Conservation (phyloP, 2,329 filamentous ascomycete species). For the Delphinella strobiligena region DNA sequence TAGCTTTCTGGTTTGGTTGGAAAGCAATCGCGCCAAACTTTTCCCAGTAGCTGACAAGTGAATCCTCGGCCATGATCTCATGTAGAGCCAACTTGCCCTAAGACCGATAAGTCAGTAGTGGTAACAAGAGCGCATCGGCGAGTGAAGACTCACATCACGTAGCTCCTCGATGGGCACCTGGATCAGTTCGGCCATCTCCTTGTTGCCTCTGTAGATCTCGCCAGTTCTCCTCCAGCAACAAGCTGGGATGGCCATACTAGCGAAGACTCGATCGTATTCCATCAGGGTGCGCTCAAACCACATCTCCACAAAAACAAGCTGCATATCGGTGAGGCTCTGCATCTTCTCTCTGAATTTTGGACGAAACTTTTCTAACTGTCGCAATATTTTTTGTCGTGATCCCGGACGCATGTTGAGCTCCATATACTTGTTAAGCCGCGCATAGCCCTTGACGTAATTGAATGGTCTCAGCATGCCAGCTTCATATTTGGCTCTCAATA, state of each 20-base stretch:
- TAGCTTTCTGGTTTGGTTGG: slow-evolving; percentile 83
- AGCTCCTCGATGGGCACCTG: slow-evolving; percentile 82
- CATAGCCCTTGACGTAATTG: slow-evolving; percentile 96
- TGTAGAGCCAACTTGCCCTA: slow-evolving; percentile 91
- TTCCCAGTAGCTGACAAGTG: slow-evolving; percentile 95
- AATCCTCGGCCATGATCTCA: slow-evolving; percentile 90
- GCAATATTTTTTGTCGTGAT: slow-evolving; percentile 81
- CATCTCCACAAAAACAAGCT: slow-evolving; percentile 93
- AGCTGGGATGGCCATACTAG: slow-evolving; percentile 95
- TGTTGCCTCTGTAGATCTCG: slow-evolving; percentile 94
- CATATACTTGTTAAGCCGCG: slow-evolving; percentile 80
- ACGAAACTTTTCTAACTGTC: slow-evolving; percentile 83
- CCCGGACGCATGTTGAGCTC: slow-evolving; percentile 71
- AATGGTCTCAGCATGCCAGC: slow-evolving; percentile 90
- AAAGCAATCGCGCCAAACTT: slow-evolving; percentile 98
- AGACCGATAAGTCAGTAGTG: not conserved
- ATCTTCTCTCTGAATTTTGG: slow-evolving; percentile 95
- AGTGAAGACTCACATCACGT: slow-evolving; percentile 61
- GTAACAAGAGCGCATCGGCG: slow-evolving; percentile 10
- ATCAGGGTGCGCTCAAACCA: slow-evolving; percentile 96
- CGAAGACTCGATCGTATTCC: slow-evolving; percentile 97
- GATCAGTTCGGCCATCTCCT: slow-evolving; percentile 96
- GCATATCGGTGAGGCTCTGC: slow-evolving; percentile 81
- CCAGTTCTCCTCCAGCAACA: slow-evolving; percentile 96
- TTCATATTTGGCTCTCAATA: slow-evolving; percentile 91